Evolutionary conservation across 169 alveolate genomes (phyloP), one percentile per base, ranked within the genome.

Genomic region (Cryptosporidium meleagridis): DNA sequence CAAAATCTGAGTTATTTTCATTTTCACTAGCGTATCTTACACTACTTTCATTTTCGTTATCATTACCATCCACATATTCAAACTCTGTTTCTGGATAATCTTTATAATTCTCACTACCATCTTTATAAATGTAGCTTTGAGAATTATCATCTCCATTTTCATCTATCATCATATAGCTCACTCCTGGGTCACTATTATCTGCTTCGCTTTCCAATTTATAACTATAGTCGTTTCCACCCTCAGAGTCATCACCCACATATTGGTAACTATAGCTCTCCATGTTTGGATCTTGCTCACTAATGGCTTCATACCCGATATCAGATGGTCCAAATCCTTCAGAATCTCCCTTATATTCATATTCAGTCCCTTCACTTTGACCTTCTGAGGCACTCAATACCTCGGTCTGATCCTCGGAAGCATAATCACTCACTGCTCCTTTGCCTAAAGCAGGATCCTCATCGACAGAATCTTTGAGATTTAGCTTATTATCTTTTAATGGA

Each of bases 311-410:
- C 16, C 86, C 86, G 23, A 73, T 73, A 59, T 73, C 68, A 6
- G 86, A 55, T 18, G 86, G 86, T 26, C 86, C 86, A 55, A 73
- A 73, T 23, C 86, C 86, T 58, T 73, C 86, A 35, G 86, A 73
- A 21, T n/a, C 59, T 3, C 68, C 85, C 48, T 18, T 35, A 35
- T 35, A 73, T 55, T 73, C 71, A 39, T 73, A 73, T 21, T 73
- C 86, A n/a, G 86, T 55, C 14, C 70, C 70, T 14, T 73, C 70
- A 8, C 58, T 58, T 3, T 31, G 59, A 4, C 33, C 84, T 44
- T 73, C 86, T 48, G 14, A 29, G 31, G 26, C 70, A 12, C 70
- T 58, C 35, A 73, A 3, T 3, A 73, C 71, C 55, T 73, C 86
- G 29, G 86, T 73, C 37, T 55, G 70, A 10, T 73, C 86, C 21